These are phyloP conservation scores for Yamadazyma philogaea DNA, from an alignment of 805 yeast species.

Conservation along the genomic window DNA sequence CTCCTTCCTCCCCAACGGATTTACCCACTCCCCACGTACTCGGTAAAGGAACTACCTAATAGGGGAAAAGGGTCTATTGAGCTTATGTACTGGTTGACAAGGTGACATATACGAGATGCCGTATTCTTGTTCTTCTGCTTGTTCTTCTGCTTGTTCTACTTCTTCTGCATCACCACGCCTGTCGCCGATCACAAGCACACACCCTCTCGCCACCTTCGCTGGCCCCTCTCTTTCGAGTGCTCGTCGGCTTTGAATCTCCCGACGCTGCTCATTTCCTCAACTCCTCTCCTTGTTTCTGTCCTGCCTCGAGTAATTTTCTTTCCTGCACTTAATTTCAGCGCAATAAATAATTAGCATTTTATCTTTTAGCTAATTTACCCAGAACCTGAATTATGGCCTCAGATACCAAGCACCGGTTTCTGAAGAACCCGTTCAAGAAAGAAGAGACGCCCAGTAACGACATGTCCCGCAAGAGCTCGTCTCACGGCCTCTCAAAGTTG, in stretches of 20 bases:
- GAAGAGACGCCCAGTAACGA: conserved; percentile 14
- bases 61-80: background rate
- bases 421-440: conserved; percentile 19
- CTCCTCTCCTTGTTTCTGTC: no score
- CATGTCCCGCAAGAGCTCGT: conserved; percentile 9
- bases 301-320: background rate
- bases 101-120: no score
- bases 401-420: conserved; percentile 6
- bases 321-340: background rate
- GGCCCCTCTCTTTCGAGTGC: no score
- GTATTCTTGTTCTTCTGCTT: no score
- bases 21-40: background rate
- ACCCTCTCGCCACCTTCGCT: no score
- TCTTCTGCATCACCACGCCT: no score
- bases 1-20: no score
- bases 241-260: no score
- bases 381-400: conserved; percentile 6
- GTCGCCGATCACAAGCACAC: no score
- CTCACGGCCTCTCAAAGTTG: conserved; percentile 18
- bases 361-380: background rate
- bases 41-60: background rate
- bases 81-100: no score
- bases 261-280: no score
- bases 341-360: background rate
- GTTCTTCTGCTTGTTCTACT: no score